Evolutionary conservation across 78 protist species (phyloP), one percentile per base, ranked within the genome.

Genomic region (Dictyostelium citrinum): DNA sequence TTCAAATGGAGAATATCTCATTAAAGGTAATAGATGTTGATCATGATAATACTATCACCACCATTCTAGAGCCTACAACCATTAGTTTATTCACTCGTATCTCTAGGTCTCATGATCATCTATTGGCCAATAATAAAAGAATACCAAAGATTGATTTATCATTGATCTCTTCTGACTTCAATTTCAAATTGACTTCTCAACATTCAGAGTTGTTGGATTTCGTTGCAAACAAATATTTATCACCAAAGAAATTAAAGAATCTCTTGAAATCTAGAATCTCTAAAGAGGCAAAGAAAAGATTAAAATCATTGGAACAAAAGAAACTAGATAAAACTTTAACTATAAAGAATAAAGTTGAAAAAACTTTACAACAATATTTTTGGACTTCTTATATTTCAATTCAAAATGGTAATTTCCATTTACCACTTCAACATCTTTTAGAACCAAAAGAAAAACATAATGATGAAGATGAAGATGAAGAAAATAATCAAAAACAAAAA

Each of bases 131-230:
- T 0, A 11, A 29, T 6, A 88, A 88, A 39, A 88, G 93, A 78
- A 88, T 79, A 35, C 93, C 93, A 55, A 88, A 88, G 80, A 88
- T 88, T 35, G 93, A 88, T 88, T 3, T 88, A 22, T 24, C 85
- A 31, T 78, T 88, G 35, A 68, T 78, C 9, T 78, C 85, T 20
- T 76, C 79, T 2, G 93, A 88, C 49, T 88, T 88, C 55, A 79
- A 88, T 49, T 88, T 79, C 16, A 88, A 68, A 45, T 35, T 88
- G 12, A 88, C 84, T 20, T 77, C 76, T n/a, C 67, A 72, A 22
- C 93, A 88, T 45, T 88, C 93, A 4, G 49, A 78, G 7, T 49
- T 77, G n/a, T 46, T 88, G 55, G 93, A 88, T 68, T 61, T 43
- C 46, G 9, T 88, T 31, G 93, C 83, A 16, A 88, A 76, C 12